Evolutionary conservation across 208 protist genomes (phyloP), one percentile per base, ranked within the genome.

Genomic region (Trypanosoma brucei): DNA sequence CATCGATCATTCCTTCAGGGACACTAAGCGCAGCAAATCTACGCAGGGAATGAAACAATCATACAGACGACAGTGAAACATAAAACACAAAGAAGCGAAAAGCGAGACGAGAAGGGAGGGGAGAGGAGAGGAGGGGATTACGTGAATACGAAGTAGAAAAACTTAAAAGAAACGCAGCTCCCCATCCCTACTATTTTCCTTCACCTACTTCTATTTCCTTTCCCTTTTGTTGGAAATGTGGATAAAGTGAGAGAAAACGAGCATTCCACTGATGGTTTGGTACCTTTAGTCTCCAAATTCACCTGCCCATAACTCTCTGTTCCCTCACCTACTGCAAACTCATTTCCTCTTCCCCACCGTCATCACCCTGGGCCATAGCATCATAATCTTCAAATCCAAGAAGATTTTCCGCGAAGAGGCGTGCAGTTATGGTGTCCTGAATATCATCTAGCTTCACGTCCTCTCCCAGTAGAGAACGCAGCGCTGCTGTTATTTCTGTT

Each of bases 351-450:
- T 64, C 55, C 38, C 51, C 62, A 33, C 63, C 62, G 14, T 81
- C 63, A 30, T 60, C 58, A 22, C 9, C 61, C 1, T 62, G 59
- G 6, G 9, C 31, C 50, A 54, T 34, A 34, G 48, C 75, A 38
- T 94, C 85, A 75, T 94, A 94, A 70, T 94, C 91, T 64, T 93
- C 89, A 60, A 96, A 96, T 46, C 91, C 91, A 3, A 96, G 78
- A 6, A 96, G 72, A 57, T 92, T 92, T 71, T 96, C 85, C 1
- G 91, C 79, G 50, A 96, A 95, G 59, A 79, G 71, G 59, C 88
- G 81, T 1, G 89, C 86, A 0, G 88, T 92, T 66, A 96, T 92
- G 46, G 79, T 70, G 57, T 94, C 91, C 64, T 94, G 86, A 3
- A 96, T 70, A 86, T 94, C 91, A 54, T 96, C 88, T 1, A 93